A percentile compares a stretch with the other conserved stretches of the same genome.
These are phyloP conservation scores for Waitea zeae DNA, from an alignment of 1,284 basidiomycete species.

Conservation along the genomic window DNA sequence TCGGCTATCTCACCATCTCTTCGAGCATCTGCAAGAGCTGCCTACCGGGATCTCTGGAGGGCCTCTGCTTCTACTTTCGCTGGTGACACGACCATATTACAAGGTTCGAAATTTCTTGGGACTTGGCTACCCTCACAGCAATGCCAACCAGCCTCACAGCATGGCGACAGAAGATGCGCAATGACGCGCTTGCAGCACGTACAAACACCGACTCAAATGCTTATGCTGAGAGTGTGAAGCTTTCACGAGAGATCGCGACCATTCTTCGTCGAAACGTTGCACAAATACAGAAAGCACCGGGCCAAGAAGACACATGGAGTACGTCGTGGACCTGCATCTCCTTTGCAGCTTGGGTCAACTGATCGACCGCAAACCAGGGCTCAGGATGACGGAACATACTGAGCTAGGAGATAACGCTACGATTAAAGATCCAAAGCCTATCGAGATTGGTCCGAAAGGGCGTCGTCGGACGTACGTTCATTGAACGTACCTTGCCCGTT, in stretches of 20 bases:
- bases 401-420: conserved; percentile 61
- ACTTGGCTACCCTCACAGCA: conserved; percentile 5
- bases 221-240: conserved; percentile 34
- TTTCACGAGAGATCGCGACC: conserved; percentile 47
- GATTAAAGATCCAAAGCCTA: conserved; percentile 35
- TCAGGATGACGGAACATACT: conserved; percentile 49
- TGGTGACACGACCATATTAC: conserved; percentile 35
- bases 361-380: conserved; percentile 19
- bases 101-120: conserved; percentile 23
- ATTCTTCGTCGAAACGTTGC: conserved; percentile 57
- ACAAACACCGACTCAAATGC: conserved; percentile 22
- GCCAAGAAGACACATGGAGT: too few species aligned
- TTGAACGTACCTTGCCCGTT: conserved; percentile 3
- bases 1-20: conserved; percentile 10
- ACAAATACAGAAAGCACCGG: conserved; percentile 37
- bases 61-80: conserved; percentile 47
- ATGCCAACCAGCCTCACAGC: conserved; percentile 21
- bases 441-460: background rate
- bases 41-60: conserved; percentile 51
- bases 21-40: conserved; percentile 39
- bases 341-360: too few species aligned
- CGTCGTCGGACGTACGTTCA: conserved; percentile 10
- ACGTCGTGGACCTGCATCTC: too few species aligned
- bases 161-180: conserved; percentile 52
- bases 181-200: conserved; percentile 22